These are phyloP conservation scores for Spirogloea muscicola DNA, from an alignment of 139 green algal genomes.

Conservation along the genomic window DNA sequence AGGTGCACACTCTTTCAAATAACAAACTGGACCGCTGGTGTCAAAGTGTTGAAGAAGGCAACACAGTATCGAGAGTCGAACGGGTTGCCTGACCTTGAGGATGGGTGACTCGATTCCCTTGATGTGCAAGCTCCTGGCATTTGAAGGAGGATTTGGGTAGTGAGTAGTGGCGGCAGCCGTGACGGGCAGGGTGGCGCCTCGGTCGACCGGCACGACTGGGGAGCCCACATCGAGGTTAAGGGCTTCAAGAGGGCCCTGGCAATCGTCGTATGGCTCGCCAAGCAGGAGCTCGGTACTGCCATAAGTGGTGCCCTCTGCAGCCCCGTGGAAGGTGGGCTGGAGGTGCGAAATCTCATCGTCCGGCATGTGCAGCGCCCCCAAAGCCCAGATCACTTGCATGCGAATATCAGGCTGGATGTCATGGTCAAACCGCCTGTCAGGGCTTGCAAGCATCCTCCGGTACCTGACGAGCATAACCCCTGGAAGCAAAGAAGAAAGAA, in stretches of 20 bases:
- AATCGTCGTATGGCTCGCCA: constrained; percentile 6
- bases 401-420: constrained; percentile 7
- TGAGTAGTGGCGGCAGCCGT: background rate
- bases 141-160: constrained; percentile 35
- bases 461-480: constrained; percentile 28
- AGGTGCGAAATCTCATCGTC: background rate
- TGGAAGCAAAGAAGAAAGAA: constrained; percentile 4
- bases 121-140: constrained; percentile 23
- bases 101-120: constrained; percentile 32
- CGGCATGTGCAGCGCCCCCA: constrained; percentile 6
- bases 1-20: too few species aligned
- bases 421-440: constrained; percentile 38
- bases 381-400: constrained; percentile 37
- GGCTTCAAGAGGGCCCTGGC: constrained; percentile 12
- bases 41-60: too few species aligned
- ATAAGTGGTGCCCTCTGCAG: constrained; percentile 4
- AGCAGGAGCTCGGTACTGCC: constrained; percentile 11
- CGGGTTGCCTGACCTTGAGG: constrained; percentile 41
- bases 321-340: constrained; percentile 22
- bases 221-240: background rate
- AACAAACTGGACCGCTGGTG: too few species aligned
- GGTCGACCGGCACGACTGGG: background rate
- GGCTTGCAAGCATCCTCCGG: constrained; percentile 13
- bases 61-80: too few species aligned
- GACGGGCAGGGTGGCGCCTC: constrained; percentile 12